These are phyloP conservation scores for Plenodomus tracheiphilus DNA, from an alignment of 2,329 filamentous ascomycete species.

Conservation along the genomic window DNA sequence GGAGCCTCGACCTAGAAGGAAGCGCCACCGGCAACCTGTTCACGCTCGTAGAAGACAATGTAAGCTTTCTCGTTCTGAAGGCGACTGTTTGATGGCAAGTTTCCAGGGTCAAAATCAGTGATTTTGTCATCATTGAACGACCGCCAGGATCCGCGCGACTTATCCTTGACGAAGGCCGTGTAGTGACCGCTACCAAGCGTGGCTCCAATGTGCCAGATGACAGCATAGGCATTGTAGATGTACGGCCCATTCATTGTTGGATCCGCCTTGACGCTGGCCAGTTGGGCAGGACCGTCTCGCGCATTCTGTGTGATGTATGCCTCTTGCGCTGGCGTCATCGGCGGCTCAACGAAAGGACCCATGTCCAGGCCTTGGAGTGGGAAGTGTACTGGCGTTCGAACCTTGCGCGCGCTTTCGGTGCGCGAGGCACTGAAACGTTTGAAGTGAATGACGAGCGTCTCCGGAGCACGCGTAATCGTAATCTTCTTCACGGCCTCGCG, in stretches of 20 bases:
- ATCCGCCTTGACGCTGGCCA: constrained; percentile 44
- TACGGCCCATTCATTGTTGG: constrained; percentile 60
- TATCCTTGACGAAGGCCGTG: constrained; percentile 62
- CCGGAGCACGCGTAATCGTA: constrained; percentile 76
- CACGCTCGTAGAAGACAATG: constrained; percentile 64
- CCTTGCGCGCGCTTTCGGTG: constrained; percentile 65
- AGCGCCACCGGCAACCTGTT: constrained; percentile 37
- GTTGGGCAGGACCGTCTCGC: constrained; percentile 28
- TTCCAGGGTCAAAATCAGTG: constrained; percentile 60
- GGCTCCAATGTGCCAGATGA: constrained; percentile 74
- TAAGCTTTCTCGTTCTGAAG: constrained; percentile 67
- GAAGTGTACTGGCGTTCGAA: constrained; percentile 73
- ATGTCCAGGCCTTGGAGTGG: constrained; percentile 72
- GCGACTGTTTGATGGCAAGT: constrained; percentile 52
- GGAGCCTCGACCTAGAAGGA: constrained; percentile 8
- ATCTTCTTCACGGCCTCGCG: constrained; percentile 70
- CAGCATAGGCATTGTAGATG: constrained; percentile 82
- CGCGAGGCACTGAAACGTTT: constrained; percentile 67
- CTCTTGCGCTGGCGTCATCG: constrained; percentile 43
- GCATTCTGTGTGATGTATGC: constrained; percentile 41
- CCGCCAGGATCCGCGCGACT: constrained; percentile 60
- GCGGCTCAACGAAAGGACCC: constrained; percentile 61
- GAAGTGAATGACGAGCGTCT: constrained; percentile 77
- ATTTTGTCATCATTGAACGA: constrained; percentile 61
- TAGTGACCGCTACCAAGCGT: constrained; percentile 78